A percentile compares a stretch with the other conserved stretches of the same genome.
phyloP scores from a whole-genome alignment of 306 rosid species.

The Sesbania bispinosa region DNA sequence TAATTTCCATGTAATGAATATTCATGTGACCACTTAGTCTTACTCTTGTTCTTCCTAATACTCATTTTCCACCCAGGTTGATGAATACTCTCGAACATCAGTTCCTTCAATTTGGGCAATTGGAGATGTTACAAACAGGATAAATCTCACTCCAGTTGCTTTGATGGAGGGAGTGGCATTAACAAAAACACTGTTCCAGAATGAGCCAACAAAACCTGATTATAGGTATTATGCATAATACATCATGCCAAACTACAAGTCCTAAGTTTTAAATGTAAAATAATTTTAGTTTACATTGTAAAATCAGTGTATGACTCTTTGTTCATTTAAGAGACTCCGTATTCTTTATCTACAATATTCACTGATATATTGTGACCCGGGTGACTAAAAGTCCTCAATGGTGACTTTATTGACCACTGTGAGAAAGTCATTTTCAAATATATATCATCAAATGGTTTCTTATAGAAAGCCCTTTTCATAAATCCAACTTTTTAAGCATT shows the following conservation, averaged over 20 bases:
- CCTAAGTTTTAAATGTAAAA: not conserved
- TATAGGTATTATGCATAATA: constrained; percentile 56
- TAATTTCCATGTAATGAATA: constrained; percentile 8
- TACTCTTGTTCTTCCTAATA: not conserved
- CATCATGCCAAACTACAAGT: constrained; percentile 13
- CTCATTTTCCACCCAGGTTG: constrained; percentile 50
- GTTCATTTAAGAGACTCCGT: too few species aligned
- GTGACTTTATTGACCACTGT: not conserved
- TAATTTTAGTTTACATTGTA: not conserved
- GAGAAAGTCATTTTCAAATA: not conserved
- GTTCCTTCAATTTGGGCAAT: constrained; percentile 98
- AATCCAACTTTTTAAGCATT: not conserved
- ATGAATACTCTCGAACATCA: constrained; percentile 85
- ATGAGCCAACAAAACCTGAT: constrained; percentile 90
- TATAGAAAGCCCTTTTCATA: not conserved
- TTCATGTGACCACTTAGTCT: not conserved
- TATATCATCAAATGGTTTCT: not conserved
- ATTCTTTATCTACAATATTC: too few species aligned
- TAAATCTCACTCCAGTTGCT: constrained; percentile 98
- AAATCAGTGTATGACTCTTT: not conserved
- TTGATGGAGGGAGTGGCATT: constrained; percentile 96
- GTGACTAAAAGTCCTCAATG: not conserved
- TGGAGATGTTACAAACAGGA: constrained; percentile 92
- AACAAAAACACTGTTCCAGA: constrained; percentile 68
- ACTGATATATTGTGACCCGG: not conserved